These are phyloP conservation scores for Kodamaea lidongshanica DNA, from an alignment of 805 yeast genomes.

Conservation along the genomic window DNA sequence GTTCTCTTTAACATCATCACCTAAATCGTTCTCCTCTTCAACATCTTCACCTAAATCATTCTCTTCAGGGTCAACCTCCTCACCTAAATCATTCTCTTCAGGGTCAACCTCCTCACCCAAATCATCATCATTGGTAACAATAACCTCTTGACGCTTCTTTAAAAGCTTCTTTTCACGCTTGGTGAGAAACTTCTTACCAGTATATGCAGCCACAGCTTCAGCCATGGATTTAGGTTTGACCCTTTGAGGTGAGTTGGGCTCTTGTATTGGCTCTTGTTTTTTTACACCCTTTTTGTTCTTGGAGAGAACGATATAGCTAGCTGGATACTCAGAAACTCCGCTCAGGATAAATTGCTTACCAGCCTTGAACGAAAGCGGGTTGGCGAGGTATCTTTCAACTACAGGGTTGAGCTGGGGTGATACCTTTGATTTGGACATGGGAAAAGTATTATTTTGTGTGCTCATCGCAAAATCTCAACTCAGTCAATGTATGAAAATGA, in stretches of 20 bases:
- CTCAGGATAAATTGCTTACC: conserved; percentile 47
- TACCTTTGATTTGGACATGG: no score
- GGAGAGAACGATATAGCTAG: conserved; percentile 42
- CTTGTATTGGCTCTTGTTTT: conserved; percentile 1
- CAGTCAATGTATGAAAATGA: no score
- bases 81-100: conserved; percentile 18
- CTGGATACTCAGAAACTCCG: conserved; percentile 37
- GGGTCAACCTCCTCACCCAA: conserved; percentile 16
- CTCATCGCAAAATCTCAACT: no score
- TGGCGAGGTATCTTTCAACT: conserved; percentile 54
- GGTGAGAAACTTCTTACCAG: conserved; percentile 48
- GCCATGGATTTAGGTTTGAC: conserved; percentile 46
- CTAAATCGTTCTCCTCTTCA: conserved; percentile 12
- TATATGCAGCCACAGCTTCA: conserved; percentile 53
- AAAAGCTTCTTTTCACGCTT: conserved; percentile 37
- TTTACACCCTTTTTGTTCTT: conserved; percentile 2
- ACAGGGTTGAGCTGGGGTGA: conserved; percentile 43
- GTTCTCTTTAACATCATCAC: conserved; percentile 9
- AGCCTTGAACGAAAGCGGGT: conserved; percentile 57
- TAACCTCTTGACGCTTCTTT: conserved; percentile 19
- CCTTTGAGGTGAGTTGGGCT: conserved; percentile 9
- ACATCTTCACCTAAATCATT: conserved; percentile 18
- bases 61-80: conserved; percentile 15
- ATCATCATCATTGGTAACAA: conserved; percentile 17
- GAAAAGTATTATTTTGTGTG: no score